Conservation (phyloP, 306 rosid species). For the Quercus berberidifolia region DNA sequence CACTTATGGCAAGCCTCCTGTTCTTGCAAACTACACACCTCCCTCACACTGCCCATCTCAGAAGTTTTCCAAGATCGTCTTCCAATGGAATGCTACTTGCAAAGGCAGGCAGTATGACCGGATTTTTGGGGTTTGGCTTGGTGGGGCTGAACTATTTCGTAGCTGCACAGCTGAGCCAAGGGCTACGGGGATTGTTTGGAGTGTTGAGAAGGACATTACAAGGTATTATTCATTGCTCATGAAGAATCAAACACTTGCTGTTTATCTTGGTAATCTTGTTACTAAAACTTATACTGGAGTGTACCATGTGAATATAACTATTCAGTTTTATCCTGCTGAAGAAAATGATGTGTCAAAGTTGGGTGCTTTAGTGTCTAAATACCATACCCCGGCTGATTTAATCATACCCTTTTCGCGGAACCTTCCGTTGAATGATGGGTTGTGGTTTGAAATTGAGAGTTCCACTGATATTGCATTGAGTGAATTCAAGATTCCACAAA, state of each 20-base stretch:
- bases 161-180: constrained; percentile 92
- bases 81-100: constrained; percentile 77
- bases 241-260: constrained; percentile 65
- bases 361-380: constrained; percentile 20
- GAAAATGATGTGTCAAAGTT: constrained; percentile 7
- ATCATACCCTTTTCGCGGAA: constrained; percentile 69
- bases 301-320: constrained; percentile 64
- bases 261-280: constrained; percentile 63
- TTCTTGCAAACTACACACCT: constrained; percentile 54
- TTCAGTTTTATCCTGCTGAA: constrained; percentile 63
- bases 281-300: constrained; percentile 69
- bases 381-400: constrained; percentile 69
- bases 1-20: constrained; percentile 72
- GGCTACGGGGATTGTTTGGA: constrained; percentile 78
- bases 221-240: constrained; percentile 65
- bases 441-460: constrained; percentile 69
- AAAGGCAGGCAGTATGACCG: constrained; percentile 84
- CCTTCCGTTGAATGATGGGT: constrained; percentile 64
- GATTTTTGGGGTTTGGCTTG: constrained; percentile 89
- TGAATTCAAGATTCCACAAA: constrained; percentile 60
- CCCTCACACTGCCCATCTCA: constrained; percentile 55
- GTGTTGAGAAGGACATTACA: constrained; percentile 73
- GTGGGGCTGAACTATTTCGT: constrained; percentile 83
- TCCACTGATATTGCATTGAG: constrained; percentile 44
- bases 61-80: constrained; percentile 53